Evolutionary conservation across 2,329 filamentous ascomycete species (phyloP).

Genomic region (Trichoderma guizhouense): DNA sequence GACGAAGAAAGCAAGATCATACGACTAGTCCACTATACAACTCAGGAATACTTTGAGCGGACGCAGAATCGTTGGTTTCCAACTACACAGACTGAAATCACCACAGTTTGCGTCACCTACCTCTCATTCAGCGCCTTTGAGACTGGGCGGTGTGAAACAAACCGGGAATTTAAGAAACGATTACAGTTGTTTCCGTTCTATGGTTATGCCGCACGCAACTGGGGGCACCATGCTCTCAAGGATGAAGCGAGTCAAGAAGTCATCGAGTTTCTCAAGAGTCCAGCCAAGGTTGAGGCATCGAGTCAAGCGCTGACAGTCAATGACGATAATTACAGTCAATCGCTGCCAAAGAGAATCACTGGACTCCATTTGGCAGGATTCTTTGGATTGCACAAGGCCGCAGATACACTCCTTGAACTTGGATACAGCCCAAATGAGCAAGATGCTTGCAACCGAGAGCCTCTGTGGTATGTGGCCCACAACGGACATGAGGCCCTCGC

Average conservation of each 20-base stretch:
- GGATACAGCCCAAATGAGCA: not conserved
- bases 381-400: not conserved
- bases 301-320: not conserved
- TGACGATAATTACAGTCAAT: not conserved
- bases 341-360: not conserved
- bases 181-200: not conserved
- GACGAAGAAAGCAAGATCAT: not conserved
- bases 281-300: not conserved
- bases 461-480: not conserved
- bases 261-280: not conserved
- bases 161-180: not conserved
- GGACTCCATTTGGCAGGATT: not conserved
- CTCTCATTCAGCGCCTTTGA: not conserved
- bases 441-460: rapidly evolving
- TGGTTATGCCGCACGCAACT: not conserved
- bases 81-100: not conserved
- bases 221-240: not conserved
- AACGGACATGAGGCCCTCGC: not conserved
- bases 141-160: not conserved
- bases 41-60: constrained; percentile 7
- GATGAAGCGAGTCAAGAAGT: not conserved
- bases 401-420: not conserved
- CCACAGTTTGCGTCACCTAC: not conserved
- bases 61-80: not conserved
- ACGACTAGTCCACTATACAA: constrained; percentile 8